A percentile compares a stretch with the other conserved stretches of the same genome.
These are phyloP conservation scores for Ophidiomyces ophidiicola DNA, from an alignment of 2,329 filamentous ascomycete species.

Conservation along the genomic window DNA sequence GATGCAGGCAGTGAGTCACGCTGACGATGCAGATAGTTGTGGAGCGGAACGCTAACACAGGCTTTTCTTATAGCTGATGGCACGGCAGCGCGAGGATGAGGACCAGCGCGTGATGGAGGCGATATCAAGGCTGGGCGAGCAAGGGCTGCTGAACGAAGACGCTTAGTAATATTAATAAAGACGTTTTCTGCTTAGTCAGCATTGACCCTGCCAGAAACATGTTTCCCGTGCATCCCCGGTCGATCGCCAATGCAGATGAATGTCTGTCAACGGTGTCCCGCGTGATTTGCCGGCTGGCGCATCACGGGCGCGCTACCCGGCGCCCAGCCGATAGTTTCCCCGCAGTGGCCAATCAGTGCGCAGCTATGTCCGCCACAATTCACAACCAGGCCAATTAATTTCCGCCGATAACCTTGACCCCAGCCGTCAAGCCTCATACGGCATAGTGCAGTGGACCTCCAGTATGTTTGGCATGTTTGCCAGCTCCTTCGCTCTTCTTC, in stretches of 20 bases:
- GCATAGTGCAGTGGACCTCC: background rate
- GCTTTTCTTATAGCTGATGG: constrained; percentile 27
- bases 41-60: constrained; percentile 3
- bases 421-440: too few relatives aligned
- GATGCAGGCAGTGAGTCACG: constrained; percentile 31
- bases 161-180: background rate
- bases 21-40: constrained; percentile 3
- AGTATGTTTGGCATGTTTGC: background rate
- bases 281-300: too few relatives aligned
- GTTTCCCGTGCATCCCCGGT: too few relatives aligned
- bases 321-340: too few relatives aligned
- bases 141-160: constrained; percentile 28
- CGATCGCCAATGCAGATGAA: too few relatives aligned
- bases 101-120: constrained; percentile 32
- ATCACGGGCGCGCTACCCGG: too few relatives aligned
- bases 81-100: constrained; percentile 33
- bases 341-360: constrained; percentile 3
- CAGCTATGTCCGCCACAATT: too few relatives aligned
- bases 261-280: too few relatives aligned
- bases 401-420: constrained; percentile 5
- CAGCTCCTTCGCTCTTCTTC: background rate
- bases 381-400: constrained; percentile 10
- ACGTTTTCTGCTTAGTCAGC: too few relatives aligned
- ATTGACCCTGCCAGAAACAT: too few relatives aligned
- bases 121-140: constrained; percentile 33